These are phyloP conservation scores for Typha latifolia DNA, from an alignment of 176 grass and related monocot genomes.

Conservation along the genomic window DNA sequence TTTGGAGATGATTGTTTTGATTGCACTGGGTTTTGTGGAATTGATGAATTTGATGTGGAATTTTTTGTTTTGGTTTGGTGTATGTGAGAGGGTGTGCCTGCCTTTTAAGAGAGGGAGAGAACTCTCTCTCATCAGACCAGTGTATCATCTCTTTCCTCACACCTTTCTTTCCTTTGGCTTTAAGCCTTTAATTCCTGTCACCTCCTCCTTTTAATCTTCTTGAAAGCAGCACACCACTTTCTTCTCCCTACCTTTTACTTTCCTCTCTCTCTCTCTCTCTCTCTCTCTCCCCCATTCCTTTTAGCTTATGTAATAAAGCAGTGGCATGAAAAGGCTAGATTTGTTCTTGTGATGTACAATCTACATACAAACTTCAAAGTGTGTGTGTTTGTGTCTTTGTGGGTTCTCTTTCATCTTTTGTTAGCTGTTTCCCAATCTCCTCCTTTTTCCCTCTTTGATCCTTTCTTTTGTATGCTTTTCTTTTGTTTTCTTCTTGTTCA, in stretches of 20 bases:
- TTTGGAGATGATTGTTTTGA: neutral
- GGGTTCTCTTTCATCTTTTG: constrained; percentile 18
- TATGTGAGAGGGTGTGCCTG: neutral
- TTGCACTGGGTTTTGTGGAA: neutral
- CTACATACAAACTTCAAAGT: neutral
- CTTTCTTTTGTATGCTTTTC: neutral
- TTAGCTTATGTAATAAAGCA: constrained; percentile 8
- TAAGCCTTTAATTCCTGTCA: constrained; percentile 23
- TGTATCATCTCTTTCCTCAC: constrained; percentile 13
- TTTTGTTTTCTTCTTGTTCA: neutral
- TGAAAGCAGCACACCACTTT: constrained; percentile 28
- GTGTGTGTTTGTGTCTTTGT: neutral
- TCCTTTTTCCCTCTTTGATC: neutral
- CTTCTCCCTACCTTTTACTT: neutral
- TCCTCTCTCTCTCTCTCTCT: neutral
- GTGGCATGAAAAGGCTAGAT: neutral
- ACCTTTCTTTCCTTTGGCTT: constrained; percentile 16
- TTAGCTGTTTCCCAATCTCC: neutral
- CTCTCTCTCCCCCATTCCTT: neutral
- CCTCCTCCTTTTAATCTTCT: constrained; percentile 10
- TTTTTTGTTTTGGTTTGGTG: neutral
- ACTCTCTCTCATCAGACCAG: neutral
- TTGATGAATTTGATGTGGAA: constrained; percentile 6
- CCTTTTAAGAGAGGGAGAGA: neutral
- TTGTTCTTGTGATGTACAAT: constrained; percentile 12